Evolutionary conservation across 345 rosid species (phyloP).

Genomic region (Leavenworthia alabamica): DNA sequence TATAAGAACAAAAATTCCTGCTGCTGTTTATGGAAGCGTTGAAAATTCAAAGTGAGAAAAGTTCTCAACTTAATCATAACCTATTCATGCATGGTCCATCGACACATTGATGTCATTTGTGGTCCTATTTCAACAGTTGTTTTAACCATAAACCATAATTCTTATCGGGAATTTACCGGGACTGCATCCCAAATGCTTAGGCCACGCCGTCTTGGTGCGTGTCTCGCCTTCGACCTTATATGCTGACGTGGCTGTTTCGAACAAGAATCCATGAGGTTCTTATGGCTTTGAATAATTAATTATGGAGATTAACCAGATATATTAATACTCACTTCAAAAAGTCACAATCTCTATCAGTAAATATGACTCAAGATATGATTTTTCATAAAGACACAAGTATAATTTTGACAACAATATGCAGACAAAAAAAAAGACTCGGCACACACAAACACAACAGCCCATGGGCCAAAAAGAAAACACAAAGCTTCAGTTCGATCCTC

Average conservation of each 20-base stretch:
- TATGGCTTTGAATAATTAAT: background rate
- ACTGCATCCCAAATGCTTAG: constrained; percentile 86
- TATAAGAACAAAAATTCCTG: background rate
- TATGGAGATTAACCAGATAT: background rate
- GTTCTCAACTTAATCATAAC: background rate
- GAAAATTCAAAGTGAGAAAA: background rate
- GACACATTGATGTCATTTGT: constrained; percentile 6
- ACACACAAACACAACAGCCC: constrained; percentile 7
- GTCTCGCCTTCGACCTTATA: constrained; percentile 90
- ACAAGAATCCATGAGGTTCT: constrained; percentile 40
- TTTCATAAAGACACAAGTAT: background rate
- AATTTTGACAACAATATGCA: background rate
- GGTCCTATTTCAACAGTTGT: constrained; percentile 41
- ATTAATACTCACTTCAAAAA: background rate
- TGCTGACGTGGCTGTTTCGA: constrained; percentile 85
- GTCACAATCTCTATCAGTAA: background rate
- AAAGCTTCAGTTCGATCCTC: constrained; percentile 2
- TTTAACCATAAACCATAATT: constrained; percentile 89
- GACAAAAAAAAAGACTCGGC: background rate
- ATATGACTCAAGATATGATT: background rate
- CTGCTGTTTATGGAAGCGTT: background rate
- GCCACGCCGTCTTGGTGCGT: constrained; percentile 77
- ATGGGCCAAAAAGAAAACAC: constrained; percentile 12
- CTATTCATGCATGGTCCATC: background rate
- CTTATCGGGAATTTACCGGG: constrained; percentile 62